Conservation (phyloP, 129 eudicot species). For the Tagetes erecta region DNA sequence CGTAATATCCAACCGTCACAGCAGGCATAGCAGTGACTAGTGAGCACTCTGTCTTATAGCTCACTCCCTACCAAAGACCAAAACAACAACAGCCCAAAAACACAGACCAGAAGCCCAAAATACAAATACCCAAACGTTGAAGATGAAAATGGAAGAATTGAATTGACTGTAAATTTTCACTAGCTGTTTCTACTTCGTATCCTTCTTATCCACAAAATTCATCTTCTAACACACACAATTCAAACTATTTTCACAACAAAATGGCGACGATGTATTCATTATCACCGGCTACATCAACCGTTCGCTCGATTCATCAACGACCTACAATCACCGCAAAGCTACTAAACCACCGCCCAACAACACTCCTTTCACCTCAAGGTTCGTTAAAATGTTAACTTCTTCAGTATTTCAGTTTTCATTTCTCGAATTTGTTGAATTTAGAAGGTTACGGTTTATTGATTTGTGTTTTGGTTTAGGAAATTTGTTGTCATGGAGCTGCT, state of each 20-base stretch:
- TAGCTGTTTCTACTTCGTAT: constrained; percentile 26
- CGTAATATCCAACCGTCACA: too few relatives aligned
- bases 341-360: constrained; percentile 31
- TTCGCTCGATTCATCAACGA: constrained; percentile 38
- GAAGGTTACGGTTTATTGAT: constrained; percentile 16
- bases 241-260: not conserved
- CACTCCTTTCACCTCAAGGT: constrained; percentile 52
- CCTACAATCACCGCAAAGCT: constrained; percentile 26
- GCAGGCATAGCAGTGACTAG: too few relatives aligned
- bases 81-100: not conserved
- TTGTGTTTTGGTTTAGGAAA: constrained; percentile 27
- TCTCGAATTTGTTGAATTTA: not conserved
- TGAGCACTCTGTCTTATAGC: not conserved
- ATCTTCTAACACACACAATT: not conserved
- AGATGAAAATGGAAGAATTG: constrained; percentile 15
- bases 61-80: not conserved
- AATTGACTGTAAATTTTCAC: constrained; percentile 23
- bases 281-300: constrained; percentile 53
- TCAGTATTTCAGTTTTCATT: not conserved
- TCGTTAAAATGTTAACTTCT: not conserved
- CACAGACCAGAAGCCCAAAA: constrained; percentile 5
- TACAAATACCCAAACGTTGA: not conserved
- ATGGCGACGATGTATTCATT: constrained; percentile 55
- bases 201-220: constrained; percentile 29
- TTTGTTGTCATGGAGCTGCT: constrained; percentile 53